Base-by-base conservation (phyloP, 2,329 filamentous ascomycete genomes). In the Penicillium brasilianum region DNA sequence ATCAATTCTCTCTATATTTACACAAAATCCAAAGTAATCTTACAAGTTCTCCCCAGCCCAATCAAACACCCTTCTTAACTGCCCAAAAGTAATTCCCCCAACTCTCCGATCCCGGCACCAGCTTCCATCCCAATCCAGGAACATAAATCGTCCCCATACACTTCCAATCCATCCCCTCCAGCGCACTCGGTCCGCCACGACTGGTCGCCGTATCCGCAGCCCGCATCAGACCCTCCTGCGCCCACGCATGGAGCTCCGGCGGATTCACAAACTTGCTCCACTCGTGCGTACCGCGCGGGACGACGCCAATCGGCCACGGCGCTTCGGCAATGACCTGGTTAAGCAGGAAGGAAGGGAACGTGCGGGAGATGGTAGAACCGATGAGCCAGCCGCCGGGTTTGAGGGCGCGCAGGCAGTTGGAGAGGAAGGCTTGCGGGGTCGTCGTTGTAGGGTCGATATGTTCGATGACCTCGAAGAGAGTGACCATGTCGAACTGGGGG, bases 41-140 rank as follows among this genome's bases (percentile, higher is more conserved):
- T 58, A 58, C 54, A 61, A 32, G 9, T 13, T 22, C 25, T 18
- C 16, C 28, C 11, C 18, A 7, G 18, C 3, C 2, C 28, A 34
- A 1, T 62, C 66, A 74, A 50, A 72, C 30, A 28, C 78, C 79
- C 74, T 82, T 89, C 78, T 88, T 86, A 46, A 97, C 88, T 9
- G 87, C 95, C 76, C 97, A 96, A 77, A 99, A 98, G 80, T 98
- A 99, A 77, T 99, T 99, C 10, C 94, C 94, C 72, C 92, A 87
- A 72, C 87, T 87, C 80, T 98, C 94, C 70, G 92, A 90, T 2
- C 92, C 91, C 25, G 79, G 76, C 4, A 97, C 88, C 75, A 92
- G 87, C 79, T 85, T 93, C 95, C 95, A 98, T 3, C 95, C 95
- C 48, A 97, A 59, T 0, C 92, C 93, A 0, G 95, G 95, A 57